These are phyloP conservation scores for Tulasnella sp. DNA, from an alignment of 768 basidiomycete genomes.

Conservation along the genomic window DNA sequence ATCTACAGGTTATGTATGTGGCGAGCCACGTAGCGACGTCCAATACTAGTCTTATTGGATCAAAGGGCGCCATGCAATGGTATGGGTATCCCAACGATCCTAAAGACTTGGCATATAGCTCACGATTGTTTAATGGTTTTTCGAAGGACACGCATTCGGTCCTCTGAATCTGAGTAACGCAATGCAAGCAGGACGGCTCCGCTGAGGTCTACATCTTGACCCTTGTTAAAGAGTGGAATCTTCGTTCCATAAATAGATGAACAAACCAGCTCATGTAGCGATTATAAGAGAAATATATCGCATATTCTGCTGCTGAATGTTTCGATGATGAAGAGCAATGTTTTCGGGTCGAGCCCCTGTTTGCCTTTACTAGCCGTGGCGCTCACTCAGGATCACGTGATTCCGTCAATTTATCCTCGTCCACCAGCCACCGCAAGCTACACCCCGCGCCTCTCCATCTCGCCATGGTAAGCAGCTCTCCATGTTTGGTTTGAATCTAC, in stretches of 20 bases:
- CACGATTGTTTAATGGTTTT: neutral
- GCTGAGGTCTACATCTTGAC: neutral
- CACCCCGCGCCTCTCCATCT: neutral
- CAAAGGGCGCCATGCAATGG: neutral
- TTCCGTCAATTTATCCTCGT: neutral
- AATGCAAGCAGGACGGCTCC: too few species aligned
- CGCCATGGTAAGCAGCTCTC: neutral
- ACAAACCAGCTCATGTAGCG: too few species aligned
- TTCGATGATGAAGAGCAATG: too few species aligned
- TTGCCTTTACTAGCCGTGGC: too few species aligned
- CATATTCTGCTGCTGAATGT: too few species aligned
- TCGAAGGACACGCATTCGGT: neutral
- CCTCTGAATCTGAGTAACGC: neutral
- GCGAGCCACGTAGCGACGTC: neutral
- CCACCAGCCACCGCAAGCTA: neutral
- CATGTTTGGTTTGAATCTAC: neutral
- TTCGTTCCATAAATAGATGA: neutral
- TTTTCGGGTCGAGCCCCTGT: too few species aligned
- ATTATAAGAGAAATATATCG: too few species aligned
- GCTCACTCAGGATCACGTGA: neutral
- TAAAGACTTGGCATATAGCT: neutral
- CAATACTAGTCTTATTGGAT: neutral
- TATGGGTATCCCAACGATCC: neutral
- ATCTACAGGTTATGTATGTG: neutral
- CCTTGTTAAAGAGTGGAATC: neutral